Conservation (phyloP, 345 rosid genomes). For the Euphorbia peplus region DNA sequence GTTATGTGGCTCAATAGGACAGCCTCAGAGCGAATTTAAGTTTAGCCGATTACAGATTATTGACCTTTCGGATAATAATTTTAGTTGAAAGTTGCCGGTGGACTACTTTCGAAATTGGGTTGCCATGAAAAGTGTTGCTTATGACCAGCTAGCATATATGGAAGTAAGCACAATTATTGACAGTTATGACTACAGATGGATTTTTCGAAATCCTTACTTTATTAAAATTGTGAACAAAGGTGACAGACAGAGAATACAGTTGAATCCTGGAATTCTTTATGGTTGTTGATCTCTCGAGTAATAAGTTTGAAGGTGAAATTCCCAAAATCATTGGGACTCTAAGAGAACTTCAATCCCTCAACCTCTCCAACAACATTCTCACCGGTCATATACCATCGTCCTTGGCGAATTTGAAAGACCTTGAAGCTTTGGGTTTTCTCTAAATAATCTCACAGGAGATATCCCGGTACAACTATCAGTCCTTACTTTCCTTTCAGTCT, state of each 20-base stretch:
- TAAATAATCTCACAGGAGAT: not conserved
- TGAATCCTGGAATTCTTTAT: too few species aligned
- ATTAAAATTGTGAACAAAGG: not conserved
- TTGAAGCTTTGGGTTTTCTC: constrained; percentile 22
- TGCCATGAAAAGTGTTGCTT: not conserved
- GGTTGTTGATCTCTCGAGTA: constrained; percentile 6
- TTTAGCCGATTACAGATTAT: not conserved
- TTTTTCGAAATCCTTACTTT: not conserved
- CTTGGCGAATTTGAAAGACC: constrained; percentile 1
- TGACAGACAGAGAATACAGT: not conserved
- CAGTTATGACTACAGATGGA: too few species aligned
- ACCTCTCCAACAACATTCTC: constrained; percentile 18
- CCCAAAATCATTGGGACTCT: constrained; percentile 14
- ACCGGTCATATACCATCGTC: not conserved
- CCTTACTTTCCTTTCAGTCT: too few species aligned
- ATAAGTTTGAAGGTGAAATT: too few species aligned
- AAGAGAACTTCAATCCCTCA: not conserved
- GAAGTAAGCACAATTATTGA: too few species aligned
- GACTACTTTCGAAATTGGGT: not conserved
- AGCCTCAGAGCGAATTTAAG: not conserved
- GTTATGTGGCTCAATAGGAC: not conserved
- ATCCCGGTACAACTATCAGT: constrained; percentile 14
- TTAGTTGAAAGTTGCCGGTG: not conserved
- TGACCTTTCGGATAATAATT: not conserved
- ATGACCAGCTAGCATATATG: not conserved